A percentile compares a stretch with the other conserved stretches of the same genome.
Conservation (phyloP, 805 yeast species). For the Candida nemodendra region DNA sequence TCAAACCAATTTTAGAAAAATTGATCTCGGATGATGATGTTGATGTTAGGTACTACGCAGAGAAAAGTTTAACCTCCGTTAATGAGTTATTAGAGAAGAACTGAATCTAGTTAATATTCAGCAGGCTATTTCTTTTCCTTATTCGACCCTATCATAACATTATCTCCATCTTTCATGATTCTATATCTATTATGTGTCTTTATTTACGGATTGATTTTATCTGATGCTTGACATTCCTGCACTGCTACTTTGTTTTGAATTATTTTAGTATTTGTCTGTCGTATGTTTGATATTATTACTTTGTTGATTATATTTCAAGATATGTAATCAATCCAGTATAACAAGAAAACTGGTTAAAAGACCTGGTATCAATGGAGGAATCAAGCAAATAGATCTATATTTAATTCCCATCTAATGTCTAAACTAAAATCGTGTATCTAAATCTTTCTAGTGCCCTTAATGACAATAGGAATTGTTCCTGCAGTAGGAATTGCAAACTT, state of each 20-base stretch:
- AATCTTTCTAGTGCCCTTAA: slow-evolving; percentile 39
- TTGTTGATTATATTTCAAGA: not conserved
- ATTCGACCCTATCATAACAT: not conserved
- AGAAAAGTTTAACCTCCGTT: slow-evolving; percentile 39
- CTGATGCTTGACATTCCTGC: too few relatives aligned
- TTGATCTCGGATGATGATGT: slow-evolving; percentile 73
- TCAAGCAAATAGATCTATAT: too few relatives aligned
- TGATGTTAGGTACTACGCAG: slow-evolving; percentile 87
- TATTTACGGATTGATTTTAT: not conserved
- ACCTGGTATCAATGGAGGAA: too few relatives aligned
- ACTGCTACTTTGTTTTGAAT: too few relatives aligned
- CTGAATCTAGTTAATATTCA: not conserved
- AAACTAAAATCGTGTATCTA: too few relatives aligned
- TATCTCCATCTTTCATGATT: not conserved
- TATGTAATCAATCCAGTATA: too few relatives aligned
- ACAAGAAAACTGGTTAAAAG: too few relatives aligned
- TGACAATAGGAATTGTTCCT: slow-evolving; percentile 60
- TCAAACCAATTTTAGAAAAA: slow-evolving; percentile 63
- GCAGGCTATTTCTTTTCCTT: not conserved
- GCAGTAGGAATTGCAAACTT: slow-evolving; percentile 62
- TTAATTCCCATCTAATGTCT: too few relatives aligned
- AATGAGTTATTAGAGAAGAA: slow-evolving; percentile 16
- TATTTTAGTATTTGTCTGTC: not conserved
- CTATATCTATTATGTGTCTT: not conserved
- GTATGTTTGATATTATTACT: not conserved